Conservation (phyloP, 805 yeast species). For the Teunomyces kruisii region DNA sequence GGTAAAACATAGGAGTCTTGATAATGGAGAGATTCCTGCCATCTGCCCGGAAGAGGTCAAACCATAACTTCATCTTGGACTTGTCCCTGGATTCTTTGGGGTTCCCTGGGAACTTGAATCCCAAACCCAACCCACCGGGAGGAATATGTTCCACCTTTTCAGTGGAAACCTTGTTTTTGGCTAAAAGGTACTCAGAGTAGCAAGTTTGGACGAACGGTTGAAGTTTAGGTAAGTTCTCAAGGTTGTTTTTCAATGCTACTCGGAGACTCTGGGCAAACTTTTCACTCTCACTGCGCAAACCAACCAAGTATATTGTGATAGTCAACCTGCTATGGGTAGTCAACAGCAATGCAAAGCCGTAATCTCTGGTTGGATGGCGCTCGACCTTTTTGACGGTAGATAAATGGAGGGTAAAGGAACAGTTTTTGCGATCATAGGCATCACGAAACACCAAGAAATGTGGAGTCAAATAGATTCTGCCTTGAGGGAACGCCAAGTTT, state of each 20-base stretch:
- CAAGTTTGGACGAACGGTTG: conserved; percentile 66
- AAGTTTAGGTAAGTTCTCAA: conserved; percentile 59
- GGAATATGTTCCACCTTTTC: conserved; percentile 56
- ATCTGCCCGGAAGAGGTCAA: conserved; percentile 78
- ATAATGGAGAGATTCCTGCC: conserved; percentile 82
- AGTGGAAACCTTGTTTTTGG: conserved; percentile 50
- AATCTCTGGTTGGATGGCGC: conserved; percentile 72
- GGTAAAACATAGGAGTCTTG: conserved; percentile 73
- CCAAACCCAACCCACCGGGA: conserved; percentile 82
- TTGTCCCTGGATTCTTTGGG: conserved; percentile 74
- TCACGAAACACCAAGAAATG: conserved; percentile 77
- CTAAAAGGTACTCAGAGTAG: conserved; percentile 80
- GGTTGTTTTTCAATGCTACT: conserved; percentile 58
- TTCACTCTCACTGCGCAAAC: conserved; percentile 76
- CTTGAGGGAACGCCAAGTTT: conserved; percentile 49
- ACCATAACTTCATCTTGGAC: conserved; percentile 89
- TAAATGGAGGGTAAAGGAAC: conserved; percentile 69
- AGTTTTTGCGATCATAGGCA: conserved; percentile 63
- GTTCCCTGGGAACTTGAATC: conserved; percentile 88
- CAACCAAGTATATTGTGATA: conserved; percentile 71
- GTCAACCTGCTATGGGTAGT: conserved; percentile 64
- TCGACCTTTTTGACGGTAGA: conserved; percentile 83
- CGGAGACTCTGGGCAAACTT: conserved; percentile 71
- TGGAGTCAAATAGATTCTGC: conserved; percentile 63
- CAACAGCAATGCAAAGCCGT: conserved; percentile 75